These are phyloP conservation scores for Phoma sp. DNA, from an alignment of 2,329 filamentous ascomycete species.

Conservation along the genomic window DNA sequence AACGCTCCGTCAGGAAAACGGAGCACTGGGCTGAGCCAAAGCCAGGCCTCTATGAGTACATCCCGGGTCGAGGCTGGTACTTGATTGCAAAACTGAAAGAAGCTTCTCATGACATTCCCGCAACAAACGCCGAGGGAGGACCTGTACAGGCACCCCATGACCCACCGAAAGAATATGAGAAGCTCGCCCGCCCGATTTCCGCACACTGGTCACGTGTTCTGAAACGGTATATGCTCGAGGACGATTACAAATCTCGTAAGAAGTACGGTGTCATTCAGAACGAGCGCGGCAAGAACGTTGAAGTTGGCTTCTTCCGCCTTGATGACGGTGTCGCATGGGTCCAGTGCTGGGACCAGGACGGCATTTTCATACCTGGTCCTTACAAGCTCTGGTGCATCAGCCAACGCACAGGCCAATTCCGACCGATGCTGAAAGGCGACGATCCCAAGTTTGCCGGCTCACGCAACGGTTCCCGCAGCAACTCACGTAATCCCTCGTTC, in stretches of 20 bases:
- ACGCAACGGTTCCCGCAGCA: constrained; percentile 24
- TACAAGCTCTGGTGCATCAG: constrained; percentile 59
- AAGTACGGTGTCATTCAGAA: constrained; percentile 50
- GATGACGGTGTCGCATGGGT: constrained; percentile 59
- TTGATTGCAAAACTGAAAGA: constrained; percentile 51
- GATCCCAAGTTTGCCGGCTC: constrained; percentile 44
- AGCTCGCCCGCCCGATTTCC: constrained; percentile 39
- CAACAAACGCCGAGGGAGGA: constrained; percentile 27
- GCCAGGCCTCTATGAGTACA: constrained; percentile 58
- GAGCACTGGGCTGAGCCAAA: constrained; percentile 58
- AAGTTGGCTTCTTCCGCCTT: constrained; percentile 57
- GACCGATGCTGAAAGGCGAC: constrained; percentile 49
- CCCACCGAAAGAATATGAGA: constrained; percentile 30
- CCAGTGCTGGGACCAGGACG: constrained; percentile 57
- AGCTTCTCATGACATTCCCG: constrained; percentile 32
- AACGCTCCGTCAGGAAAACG: constrained; percentile 49
- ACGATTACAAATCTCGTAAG: constrained; percentile 57
- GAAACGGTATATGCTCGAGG: constrained; percentile 56
- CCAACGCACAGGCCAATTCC: constrained; percentile 45
- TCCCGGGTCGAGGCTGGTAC: constrained; percentile 59
- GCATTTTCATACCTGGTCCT: constrained; percentile 58
- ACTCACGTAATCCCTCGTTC: constrained; percentile 31
- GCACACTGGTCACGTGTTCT: constrained; percentile 58
- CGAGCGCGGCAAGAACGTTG: constrained; percentile 47
- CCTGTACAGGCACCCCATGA: constrained; percentile 17